Evolutionary conservation across 2,329 filamentous ascomycete genomes (phyloP).

Genomic region (Phyllosticta citriasiana): DNA sequence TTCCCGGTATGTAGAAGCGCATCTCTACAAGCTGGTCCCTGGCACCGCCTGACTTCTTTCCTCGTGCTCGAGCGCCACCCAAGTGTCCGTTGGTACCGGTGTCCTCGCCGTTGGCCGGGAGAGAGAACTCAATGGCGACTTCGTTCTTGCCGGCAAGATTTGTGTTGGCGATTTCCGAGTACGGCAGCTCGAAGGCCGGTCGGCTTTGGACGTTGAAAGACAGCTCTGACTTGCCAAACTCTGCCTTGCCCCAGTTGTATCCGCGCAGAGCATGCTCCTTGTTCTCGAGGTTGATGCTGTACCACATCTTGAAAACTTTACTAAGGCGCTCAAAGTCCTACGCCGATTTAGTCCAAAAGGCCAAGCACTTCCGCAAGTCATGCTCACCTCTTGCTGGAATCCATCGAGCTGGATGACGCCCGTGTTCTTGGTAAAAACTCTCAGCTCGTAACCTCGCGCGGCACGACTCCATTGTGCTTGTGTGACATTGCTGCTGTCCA

Average conservation of each 20-base stretch:
- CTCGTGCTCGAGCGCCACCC: constrained; percentile 63
- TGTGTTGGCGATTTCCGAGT: constrained; percentile 94
- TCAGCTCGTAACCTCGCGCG: constrained; percentile 84
- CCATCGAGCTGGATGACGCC: constrained; percentile 90
- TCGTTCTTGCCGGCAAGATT: constrained; percentile 97
- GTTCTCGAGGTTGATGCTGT: constrained; percentile 82
- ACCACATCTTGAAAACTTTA: constrained; percentile 98
- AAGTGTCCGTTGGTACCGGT: constrained; percentile 64
- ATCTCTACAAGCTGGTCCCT: constrained; percentile 94
- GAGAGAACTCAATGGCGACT: constrained; percentile 86
- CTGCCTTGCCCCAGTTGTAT: constrained; percentile 99
- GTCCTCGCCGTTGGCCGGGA: constrained; percentile 60
- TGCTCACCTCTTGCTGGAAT: constrained; percentile 68
- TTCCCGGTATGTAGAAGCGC: constrained; percentile 96
- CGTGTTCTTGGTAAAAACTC: constrained; percentile 74
- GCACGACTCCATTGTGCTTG: constrained; percentile 92
- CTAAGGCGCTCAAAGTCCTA: constrained; percentile 79
- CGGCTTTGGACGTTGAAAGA: constrained; percentile 95
- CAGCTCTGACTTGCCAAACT: constrained; percentile 90
- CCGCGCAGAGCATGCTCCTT: constrained; percentile 91
- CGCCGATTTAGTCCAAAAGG: constrained; percentile 9
- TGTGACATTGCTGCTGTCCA: constrained; percentile 76
- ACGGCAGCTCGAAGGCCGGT: constrained; percentile 92
- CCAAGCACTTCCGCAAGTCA: no score
- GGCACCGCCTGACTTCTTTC: constrained; percentile 81